A percentile compares a stretch with the other conserved stretches of the same genome.
phyloP scores from a whole-genome alignment of 139 green algal genomes.

The Tetraselmis striata region DNA sequence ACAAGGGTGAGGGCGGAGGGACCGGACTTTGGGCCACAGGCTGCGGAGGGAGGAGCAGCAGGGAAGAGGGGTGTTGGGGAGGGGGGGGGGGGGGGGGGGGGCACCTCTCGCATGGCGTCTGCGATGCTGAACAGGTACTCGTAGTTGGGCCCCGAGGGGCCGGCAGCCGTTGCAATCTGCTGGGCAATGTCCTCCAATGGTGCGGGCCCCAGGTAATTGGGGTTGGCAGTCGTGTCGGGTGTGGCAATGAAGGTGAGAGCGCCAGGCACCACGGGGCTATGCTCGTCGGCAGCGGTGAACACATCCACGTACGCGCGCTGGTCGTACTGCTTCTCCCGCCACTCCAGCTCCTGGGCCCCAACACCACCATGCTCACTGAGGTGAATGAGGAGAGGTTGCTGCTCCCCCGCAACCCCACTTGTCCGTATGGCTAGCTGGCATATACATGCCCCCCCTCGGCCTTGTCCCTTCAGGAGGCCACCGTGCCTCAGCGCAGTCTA shows the following conservation, averaged over 20 bases:
- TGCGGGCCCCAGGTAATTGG: conserved; percentile 58
- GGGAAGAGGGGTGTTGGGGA: no score
- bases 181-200: conserved; percentile 36
- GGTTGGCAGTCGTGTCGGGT: conserved; percentile 28
- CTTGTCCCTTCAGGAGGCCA: conserved; percentile 16
- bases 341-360: conserved; percentile 50
- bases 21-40: no score
- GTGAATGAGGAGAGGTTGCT: no score
- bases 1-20: no score
- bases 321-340: conserved; percentile 84
- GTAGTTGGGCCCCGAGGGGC: conserved; percentile 56
- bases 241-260: conserved; percentile 50
- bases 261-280: conserved; percentile 4
- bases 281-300: conserved; percentile 10
- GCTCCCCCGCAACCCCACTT: not conserved
- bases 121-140: conserved; percentile 64
- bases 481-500: no score
- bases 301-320: conserved; percentile 36
- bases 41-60: no score
- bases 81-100: no score
- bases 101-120: conserved; percentile 38
- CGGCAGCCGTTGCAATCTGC: conserved; percentile 42
- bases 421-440: not conserved
- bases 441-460: not conserved
- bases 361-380: not conserved